phyloP scores from a whole-genome alignment of 139 green algal species.

The Chlorella sp. region DNA sequence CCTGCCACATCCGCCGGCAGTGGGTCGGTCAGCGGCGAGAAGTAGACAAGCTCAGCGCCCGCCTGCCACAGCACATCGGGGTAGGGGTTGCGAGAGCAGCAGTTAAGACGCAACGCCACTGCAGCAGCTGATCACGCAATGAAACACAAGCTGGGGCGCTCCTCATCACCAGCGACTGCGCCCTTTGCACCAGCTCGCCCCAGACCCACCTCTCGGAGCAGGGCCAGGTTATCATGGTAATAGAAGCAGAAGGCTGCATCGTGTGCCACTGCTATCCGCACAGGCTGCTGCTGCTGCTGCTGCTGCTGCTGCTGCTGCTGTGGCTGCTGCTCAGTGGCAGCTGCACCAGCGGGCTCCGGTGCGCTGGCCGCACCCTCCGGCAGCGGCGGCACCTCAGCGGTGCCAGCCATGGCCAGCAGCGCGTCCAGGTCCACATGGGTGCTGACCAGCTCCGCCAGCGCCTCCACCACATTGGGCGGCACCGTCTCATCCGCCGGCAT shows the following conservation, averaged over 20 bases:
- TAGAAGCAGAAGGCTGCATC: conserved; percentile 90
- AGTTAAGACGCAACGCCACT: too few relatives aligned
- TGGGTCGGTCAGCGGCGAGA: conserved; percentile 91
- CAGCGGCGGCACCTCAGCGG: conserved; percentile 22
- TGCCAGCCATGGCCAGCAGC: conserved; percentile 60
- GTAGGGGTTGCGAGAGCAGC: too few relatives aligned
- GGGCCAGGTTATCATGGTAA: conserved; percentile 71
- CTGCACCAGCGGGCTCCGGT: background rate
- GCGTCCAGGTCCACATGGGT: conserved; percentile 69
- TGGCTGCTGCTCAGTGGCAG: background rate
- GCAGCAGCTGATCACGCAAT: conserved; percentile 50
- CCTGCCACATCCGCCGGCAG: conserved; percentile 79
- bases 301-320: too few relatives aligned
- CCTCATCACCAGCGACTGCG: too few relatives aligned
- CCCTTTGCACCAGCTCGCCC: too few relatives aligned
- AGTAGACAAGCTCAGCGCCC: conserved; percentile 89
- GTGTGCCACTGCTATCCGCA: conserved; percentile 79
- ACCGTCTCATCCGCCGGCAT: conserved; percentile 50
- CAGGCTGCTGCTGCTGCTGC: background rate
- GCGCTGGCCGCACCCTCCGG: too few relatives aligned
- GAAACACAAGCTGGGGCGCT: too few relatives aligned
- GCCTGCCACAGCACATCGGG: conserved; percentile 22
- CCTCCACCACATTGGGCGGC: conserved; percentile 11
- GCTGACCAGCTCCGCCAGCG: conserved; percentile 60
- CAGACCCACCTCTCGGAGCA: conserved; percentile 5